Evolutionary conservation across 768 basidiomycete genomes (phyloP).

Genomic region (Boletus sensibilis): DNA sequence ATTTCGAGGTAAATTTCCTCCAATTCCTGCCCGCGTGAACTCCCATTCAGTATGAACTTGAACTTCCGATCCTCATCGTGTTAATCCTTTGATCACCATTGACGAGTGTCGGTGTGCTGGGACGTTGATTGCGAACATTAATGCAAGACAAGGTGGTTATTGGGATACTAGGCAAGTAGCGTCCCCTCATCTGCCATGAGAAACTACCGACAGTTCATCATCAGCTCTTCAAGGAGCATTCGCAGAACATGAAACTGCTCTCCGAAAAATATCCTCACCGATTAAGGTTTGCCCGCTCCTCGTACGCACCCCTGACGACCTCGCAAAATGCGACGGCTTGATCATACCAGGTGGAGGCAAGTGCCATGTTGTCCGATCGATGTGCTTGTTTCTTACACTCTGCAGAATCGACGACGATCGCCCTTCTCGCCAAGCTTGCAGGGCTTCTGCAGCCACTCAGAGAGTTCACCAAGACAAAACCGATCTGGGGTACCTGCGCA

Average conservation of each 20-base stretch:
- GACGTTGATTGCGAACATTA: not conserved
- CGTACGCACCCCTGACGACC: constrained; percentile 75
- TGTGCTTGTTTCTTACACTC: not conserved
- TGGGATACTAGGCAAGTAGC: constrained; percentile 51
- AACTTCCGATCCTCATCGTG: not conserved
- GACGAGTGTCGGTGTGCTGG: not conserved
- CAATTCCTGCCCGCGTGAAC: not conserved
- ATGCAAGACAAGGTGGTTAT: constrained; percentile 32
- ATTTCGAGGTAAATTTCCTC: not conserved
- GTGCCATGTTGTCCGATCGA: constrained; percentile 14
- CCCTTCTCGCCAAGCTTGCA: constrained; percentile 64
- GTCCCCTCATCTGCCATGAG: not conserved
- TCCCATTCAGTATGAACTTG: constrained; percentile 1
- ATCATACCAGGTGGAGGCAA: constrained; percentile 91
- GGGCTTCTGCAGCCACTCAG: constrained; percentile 81
- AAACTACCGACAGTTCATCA: not conserved
- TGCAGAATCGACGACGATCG: constrained; percentile 90
- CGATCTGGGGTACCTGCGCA: constrained; percentile 95
- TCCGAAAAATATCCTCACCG: constrained; percentile 55
- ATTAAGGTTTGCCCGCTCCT: constrained; percentile 48
- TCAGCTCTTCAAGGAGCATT: constrained; percentile 93
- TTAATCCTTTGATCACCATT: not conserved
- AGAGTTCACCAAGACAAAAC: constrained; percentile 66
- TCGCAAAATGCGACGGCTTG: constrained; percentile 74
- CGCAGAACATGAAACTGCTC: constrained; percentile 74